Percentiles rank a stretch among this genome's conserved stretches.
These are phyloP conservation scores for Paracamarosporium sp. DNA, from an alignment of 2,329 filamentous ascomycete genomes.

Conservation along the genomic window DNA sequence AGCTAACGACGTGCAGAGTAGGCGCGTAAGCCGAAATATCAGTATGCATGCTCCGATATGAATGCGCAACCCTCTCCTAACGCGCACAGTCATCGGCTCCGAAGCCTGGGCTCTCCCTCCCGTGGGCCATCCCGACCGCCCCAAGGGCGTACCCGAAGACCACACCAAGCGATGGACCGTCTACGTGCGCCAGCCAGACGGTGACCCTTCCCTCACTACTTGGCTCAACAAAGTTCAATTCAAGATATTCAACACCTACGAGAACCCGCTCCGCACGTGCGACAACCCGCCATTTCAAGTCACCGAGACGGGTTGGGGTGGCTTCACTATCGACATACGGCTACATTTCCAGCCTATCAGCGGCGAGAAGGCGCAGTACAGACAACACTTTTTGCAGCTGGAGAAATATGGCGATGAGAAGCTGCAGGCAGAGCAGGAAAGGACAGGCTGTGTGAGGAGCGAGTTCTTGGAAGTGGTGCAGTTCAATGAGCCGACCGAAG, in stretches of 20 bases:
- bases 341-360: constrained; percentile 90
- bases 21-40: constrained; percentile 49
- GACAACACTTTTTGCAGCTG: constrained; percentile 90
- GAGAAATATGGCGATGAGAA: constrained; percentile 81
- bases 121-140: constrained; percentile 66
- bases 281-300: constrained; percentile 85
- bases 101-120: constrained; percentile 69
- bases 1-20: constrained; percentile 42
- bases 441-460: constrained; percentile 68
- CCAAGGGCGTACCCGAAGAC: constrained; percentile 78
- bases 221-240: constrained; percentile 98
- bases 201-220: constrained; percentile 84
- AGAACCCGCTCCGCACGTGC: constrained; percentile 78
- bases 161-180: constrained; percentile 98
- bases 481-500: constrained; percentile 95
- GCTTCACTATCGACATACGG: constrained; percentile 96
- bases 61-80: constrained; percentile 21
- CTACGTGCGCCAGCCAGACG: constrained; percentile 88
- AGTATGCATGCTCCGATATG: constrained; percentile 26
- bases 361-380: constrained; percentile 91
- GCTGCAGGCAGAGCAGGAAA: constrained; percentile 66
- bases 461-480: constrained; percentile 94
- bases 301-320: constrained; percentile 94
- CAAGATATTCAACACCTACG: constrained; percentile 96
- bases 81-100: constrained; percentile 55